These are phyloP conservation scores for Ascochyta clinopodiicola DNA, from an alignment of 2,329 filamentous ascomycete species.

Conservation along the genomic window DNA sequence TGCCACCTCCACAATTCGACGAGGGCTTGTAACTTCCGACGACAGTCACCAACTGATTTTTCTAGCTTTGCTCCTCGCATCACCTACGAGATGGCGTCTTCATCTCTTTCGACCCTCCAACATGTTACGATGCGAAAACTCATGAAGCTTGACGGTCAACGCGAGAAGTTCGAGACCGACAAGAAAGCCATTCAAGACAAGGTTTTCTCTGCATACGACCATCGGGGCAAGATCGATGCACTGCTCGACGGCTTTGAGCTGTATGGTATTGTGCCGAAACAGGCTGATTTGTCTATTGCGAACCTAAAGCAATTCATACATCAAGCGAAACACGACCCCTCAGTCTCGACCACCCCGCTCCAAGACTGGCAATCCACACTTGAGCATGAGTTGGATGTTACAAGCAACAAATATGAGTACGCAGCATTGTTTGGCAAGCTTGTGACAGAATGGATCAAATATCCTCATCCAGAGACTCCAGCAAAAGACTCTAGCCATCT, in stretches of 20 bases:
- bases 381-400: conserved; percentile 32
- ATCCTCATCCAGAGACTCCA: conserved; percentile 24
- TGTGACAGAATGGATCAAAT: conserved; percentile 40
- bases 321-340: conserved; percentile 37
- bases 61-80: too few relatives aligned
- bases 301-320: conserved; percentile 35
- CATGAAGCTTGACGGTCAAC: conserved; percentile 30
- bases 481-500: not conserved
- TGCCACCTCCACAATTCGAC: too few relatives aligned
- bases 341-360: conserved; percentile 30
- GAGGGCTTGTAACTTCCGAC: too few relatives aligned
- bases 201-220: conserved; percentile 11
- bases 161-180: conserved; percentile 27
- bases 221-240: conserved; percentile 24
- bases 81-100: conserved; percentile 20
- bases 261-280: conserved; percentile 20
- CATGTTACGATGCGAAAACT: conserved; percentile 38
- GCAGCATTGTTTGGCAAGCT: conserved; percentile 36
- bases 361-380: conserved; percentile 34
- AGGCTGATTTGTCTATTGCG: conserved; percentile 17
- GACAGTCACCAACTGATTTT: too few relatives aligned
- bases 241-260: conserved; percentile 31
- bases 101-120: conserved; percentile 31
- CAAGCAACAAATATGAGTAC: conserved; percentile 41
- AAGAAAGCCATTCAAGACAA: conserved; percentile 25